Conservation (phyloP, 345 rosid species). For the Erodium maritimum region DNA sequence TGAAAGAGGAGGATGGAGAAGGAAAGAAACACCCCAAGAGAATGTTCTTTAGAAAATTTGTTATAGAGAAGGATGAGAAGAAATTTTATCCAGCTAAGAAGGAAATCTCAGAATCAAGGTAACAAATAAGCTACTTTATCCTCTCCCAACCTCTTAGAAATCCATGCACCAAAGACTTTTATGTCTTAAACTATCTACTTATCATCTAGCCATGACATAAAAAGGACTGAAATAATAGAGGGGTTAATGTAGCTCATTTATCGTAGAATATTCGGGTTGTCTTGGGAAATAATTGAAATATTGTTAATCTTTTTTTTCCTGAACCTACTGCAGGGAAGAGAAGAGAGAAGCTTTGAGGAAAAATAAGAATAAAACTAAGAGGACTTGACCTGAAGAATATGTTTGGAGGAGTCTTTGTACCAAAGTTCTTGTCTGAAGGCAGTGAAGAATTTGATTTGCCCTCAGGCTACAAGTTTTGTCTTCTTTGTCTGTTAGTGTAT, state of each 20-base stretch:
- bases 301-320: background rate
- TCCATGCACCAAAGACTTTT: too few species aligned
- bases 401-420: too few species aligned
- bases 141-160: too few species aligned
- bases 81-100: slow-evolving; percentile 36
- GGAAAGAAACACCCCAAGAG: slow-evolving; percentile 20
- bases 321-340: slow-evolving; percentile 51
- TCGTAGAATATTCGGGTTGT: too few species aligned
- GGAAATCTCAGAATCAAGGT: slow-evolving; percentile 66
- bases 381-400: slow-evolving; percentile 1
- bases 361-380: slow-evolving; percentile 11
- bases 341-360: slow-evolving; percentile 47
- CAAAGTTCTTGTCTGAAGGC: too few species aligned
- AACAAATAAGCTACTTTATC: background rate
- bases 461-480: too few species aligned
- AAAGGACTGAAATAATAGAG: too few species aligned
- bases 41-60: slow-evolving; percentile 3
- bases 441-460: too few species aligned
- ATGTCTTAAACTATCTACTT: too few species aligned
- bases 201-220: too few species aligned
- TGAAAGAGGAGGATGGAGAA: slow-evolving; percentile 6
- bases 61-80: slow-evolving; percentile 29
- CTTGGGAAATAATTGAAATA: background rate
- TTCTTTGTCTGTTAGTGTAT: too few species aligned
- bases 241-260: too few species aligned